phyloP scores from a whole-genome alignment of 805 yeast genomes.

The Saturnispora halmiae region DNA sequence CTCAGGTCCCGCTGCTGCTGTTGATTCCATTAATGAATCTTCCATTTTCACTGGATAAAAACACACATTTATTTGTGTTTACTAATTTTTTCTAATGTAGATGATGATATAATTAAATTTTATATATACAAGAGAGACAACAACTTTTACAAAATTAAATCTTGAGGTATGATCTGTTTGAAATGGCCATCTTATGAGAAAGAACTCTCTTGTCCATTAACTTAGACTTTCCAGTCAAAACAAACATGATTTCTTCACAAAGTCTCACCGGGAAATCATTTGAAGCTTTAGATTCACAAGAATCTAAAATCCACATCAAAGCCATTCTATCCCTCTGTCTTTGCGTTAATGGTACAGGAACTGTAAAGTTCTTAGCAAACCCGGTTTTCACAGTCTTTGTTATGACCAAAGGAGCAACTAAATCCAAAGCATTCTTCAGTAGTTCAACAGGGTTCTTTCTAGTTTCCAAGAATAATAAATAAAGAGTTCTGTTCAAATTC shows the following conservation, averaged over 20 bases:
- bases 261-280: constrained; percentile 79
- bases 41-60: no score
- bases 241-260: constrained; percentile 79
- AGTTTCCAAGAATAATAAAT: constrained; percentile 61
- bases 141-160: no score
- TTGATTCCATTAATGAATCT: no score
- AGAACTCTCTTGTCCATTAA: constrained; percentile 77
- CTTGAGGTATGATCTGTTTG: constrained; percentile 63
- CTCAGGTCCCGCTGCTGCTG: background rate
- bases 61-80: no score
- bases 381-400: constrained; percentile 74
- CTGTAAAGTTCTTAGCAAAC: constrained; percentile 69
- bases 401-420: constrained; percentile 75
- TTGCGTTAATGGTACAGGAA: constrained; percentile 75
- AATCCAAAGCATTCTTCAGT: constrained; percentile 65
- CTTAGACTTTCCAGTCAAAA: constrained; percentile 67
- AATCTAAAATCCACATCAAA: constrained; percentile 83
- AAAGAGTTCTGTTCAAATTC: constrained; percentile 66
- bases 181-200: constrained; percentile 79
- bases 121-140: no score
- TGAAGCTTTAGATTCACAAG: constrained; percentile 69
- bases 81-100: no score
- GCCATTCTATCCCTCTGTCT: constrained; percentile 84
- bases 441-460: constrained; percentile 74
- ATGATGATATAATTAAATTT: no score